A percentile compares a stretch with the other conserved stretches of the same genome.
Conservation (phyloP, 768 basidiomycete species). For the Tephrocybe sp. region DNA sequence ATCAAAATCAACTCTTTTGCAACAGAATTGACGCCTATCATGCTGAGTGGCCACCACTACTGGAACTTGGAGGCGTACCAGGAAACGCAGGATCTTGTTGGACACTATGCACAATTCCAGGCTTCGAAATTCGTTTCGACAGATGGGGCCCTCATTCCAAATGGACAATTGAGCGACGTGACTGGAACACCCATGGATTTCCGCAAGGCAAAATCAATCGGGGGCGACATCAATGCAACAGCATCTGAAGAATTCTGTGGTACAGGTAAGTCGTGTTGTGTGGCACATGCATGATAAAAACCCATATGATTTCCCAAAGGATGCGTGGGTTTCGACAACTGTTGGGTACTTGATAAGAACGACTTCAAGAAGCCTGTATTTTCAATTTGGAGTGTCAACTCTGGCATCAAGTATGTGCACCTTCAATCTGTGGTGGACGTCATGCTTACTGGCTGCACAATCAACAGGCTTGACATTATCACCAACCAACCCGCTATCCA, state of each 20-base stretch:
- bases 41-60: constrained; percentile 42
- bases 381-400: constrained; percentile 43
- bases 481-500: constrained; percentile 47
- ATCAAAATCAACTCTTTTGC: constrained; percentile 37
- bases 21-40: constrained; percentile 38
- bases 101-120: constrained; percentile 34
- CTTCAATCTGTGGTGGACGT: not conserved
- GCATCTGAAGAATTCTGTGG: constrained; percentile 34
- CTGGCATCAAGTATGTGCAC: constrained; percentile 38
- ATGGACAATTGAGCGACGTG: constrained; percentile 34
- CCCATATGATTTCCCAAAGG: constrained; percentile 21
- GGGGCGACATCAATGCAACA: constrained; percentile 34
- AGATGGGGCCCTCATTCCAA: constrained; percentile 39
- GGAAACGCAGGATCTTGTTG: constrained; percentile 36
- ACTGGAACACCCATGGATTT: constrained; percentile 41
- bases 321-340: constrained; percentile 47
- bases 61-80: constrained; percentile 46
- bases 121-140: constrained; percentile 38
- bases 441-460: not conserved
- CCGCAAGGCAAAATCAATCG: constrained; percentile 38
- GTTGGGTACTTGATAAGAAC: constrained; percentile 41
- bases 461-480: constrained; percentile 36
- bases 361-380: constrained; percentile 27
- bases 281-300: not conserved
- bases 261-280: constrained; percentile 25